These are phyloP conservation scores for Acanthamoeba divionensis DNA, from an alignment of 208 protist species.

Conservation along the genomic window DNA sequence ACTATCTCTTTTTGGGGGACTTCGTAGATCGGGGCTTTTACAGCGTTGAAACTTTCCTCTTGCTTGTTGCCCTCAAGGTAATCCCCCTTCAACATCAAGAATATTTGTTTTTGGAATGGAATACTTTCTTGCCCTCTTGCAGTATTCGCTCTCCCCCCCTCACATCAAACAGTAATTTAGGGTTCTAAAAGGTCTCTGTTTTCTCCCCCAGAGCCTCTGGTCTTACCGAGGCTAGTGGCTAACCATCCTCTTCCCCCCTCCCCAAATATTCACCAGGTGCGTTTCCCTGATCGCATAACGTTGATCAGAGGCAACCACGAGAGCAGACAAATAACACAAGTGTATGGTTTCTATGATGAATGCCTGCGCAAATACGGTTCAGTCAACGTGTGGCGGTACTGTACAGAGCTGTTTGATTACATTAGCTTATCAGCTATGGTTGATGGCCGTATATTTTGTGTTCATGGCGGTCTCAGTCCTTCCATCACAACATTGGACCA, in stretches of 20 bases:
- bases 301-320: conserved; percentile 85
- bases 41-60: conserved; percentile 93
- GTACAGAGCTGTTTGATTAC: conserved; percentile 99
- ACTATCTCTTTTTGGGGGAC: conserved; percentile 97
- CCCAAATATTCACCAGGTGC: too few species aligned
- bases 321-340: too few species aligned
- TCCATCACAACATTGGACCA: conserved; percentile 94
- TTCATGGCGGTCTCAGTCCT: conserved; percentile 98
- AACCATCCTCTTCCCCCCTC: too few species aligned
- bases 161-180: too few species aligned
- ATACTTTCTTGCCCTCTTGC: background rate
- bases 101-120: too few species aligned
- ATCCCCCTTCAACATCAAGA: background rate
- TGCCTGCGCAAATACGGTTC: conserved; percentile 98
- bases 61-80: conserved; percentile 95
- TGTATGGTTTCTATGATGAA: conserved; percentile 99
- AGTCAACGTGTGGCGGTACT: conserved; percentile 99
- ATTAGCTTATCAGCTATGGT: conserved; percentile 96
- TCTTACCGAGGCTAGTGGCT: too few species aligned
- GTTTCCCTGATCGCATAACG: conserved; percentile 76
- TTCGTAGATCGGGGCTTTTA: conserved; percentile 95
- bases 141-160: conserved; percentile 48
- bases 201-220: too few species aligned
- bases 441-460: conserved; percentile 96
- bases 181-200: too few species aligned